Conservation (phyloP, 164 flowering plant genomes). For the Nymphaea colorata region DNA sequence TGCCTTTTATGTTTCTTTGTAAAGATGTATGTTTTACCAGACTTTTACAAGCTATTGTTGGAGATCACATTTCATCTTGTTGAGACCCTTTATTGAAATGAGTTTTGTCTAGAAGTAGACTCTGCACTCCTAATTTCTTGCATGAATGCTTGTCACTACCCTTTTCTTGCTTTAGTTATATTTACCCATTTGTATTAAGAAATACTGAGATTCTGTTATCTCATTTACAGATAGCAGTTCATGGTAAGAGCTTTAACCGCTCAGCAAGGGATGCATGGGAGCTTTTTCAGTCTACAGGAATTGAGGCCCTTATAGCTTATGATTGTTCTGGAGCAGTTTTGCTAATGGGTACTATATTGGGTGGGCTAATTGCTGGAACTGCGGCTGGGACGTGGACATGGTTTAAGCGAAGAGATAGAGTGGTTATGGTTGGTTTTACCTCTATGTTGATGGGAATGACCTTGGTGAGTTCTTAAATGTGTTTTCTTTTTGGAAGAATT, state of each 20-base stretch:
- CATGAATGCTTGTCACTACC: too few relatives aligned
- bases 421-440: conserved; percentile 75
- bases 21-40: too few relatives aligned
- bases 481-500: background rate
- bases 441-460: conserved; percentile 96
- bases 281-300: conserved; percentile 97
- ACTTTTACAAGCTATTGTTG: too few relatives aligned
- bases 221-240: conserved; percentile 72
- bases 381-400: conserved; percentile 80
- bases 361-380: conserved; percentile 89
- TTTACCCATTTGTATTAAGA: too few relatives aligned
- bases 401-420: conserved; percentile 42
- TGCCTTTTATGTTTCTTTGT: too few relatives aligned
- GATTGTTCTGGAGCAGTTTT: conserved; percentile 99
- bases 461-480: conserved; percentile 41
- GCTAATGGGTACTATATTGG: conserved; percentile 82
- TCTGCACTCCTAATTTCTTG: too few relatives aligned
- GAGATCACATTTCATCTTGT: too few relatives aligned
- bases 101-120: too few relatives aligned
- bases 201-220: too few relatives aligned
- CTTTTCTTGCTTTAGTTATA: too few relatives aligned
- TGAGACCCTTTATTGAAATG: too few relatives aligned
- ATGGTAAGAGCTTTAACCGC: conserved; percentile 87
- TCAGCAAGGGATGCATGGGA: conserved; percentile 99
- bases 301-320: conserved; percentile 94